Base-by-base conservation (phyloP, 2,329 filamentous ascomycete genomes). In the Mycosphaerella sp. region DNA sequence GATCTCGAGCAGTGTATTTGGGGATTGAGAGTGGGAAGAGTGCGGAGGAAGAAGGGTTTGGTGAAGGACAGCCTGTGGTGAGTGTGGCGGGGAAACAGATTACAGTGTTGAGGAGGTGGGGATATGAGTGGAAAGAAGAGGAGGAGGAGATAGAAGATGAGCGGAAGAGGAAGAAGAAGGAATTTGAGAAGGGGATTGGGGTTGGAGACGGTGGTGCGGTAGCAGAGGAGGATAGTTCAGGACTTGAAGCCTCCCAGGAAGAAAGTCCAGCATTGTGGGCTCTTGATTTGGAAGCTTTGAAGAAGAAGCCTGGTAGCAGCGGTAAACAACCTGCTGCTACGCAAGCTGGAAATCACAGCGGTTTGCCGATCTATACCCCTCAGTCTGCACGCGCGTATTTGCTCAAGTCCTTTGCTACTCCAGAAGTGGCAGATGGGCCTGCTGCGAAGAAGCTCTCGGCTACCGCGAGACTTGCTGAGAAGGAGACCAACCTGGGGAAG, bases 101-200 rank as follows among this genome's bases (percentile, higher is more conserved):
- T 11, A 78, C 80, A 3, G 86, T 93, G 1, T 75, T 95, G 63
- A 90, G 89, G 70, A 76, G 89, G 61, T 84, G 86, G 67, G 88
- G 86, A 1, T 93, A 93, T 67, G 75, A 81, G 55, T 82, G 80
- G 76, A 72, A 72, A 40, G 73, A 73, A 11, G 45, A 58, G 2
- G 31, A 11, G 17, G n/a, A 26, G 4, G 14, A 17, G 14, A 17
- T 17, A 1, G 14, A 17, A 17, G 14, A 17, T 17, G 14, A 17
- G 14, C 14, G 1, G 14, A 17, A 1, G 14, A 17, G 14, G 14
- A 17, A 26, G 26, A 4, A 23, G 6, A 39, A 45, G n/a, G 66
- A 67, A 39, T 47, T 59, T 53, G 64, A 69, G 21, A 67, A 69
- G 55, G 61, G 64, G 1, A 54, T 58, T 6, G 53, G 53, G 57